Evolutionary conservation across 768 basidiomycete species (phyloP), one percentile per base, ranked within the genome.

Genomic region (Wakefieldia striispora): DNA sequence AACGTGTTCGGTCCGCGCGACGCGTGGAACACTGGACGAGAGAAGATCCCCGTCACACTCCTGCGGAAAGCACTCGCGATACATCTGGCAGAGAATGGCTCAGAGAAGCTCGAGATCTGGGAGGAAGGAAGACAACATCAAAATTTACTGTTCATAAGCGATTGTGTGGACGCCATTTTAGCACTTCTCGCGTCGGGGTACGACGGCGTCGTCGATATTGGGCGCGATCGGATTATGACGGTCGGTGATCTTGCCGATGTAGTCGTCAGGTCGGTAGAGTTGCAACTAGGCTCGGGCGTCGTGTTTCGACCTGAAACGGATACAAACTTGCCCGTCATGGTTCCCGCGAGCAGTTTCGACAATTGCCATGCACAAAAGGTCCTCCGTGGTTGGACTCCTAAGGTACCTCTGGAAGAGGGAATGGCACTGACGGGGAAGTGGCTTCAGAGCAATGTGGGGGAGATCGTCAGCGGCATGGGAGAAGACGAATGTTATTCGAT

Each of bases 1-100:
- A 83, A 83, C 46, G 69, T 84, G 13, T 82, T 72, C 49, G 81
- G 82, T 11, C 81, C 80, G 1, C 69, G 73, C 10, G 78, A 78
- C 0, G 67, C 77, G 1, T 83, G 78, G 79, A 67, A 62, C 41
- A 69, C 73, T 29, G 83, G 83, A 0, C 73, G 73, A 9, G 82
- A 84, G 64, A 83, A 83, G 55, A 81, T 66, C 1, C 81, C 80
- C 0, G 82, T 81, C 6, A 79, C 83, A 0, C 53, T 83, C 47
- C 61, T 81, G 24, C 75, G 81, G 6, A 84, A 83, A 54, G 78
- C 79, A 1, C 39, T 75, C 12, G 72, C 71, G 1, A 62, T 64
- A 19, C 51, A 47, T 13, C n/a, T 61, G 34, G 44, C 46, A 11
- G 39, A 34, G 6, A 21, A 4, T 9, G 45, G 49, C 10, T 20